phyloP scores from a whole-genome alignment of 176 grass and related monocot species.

The Oryza officinalis region DNA sequence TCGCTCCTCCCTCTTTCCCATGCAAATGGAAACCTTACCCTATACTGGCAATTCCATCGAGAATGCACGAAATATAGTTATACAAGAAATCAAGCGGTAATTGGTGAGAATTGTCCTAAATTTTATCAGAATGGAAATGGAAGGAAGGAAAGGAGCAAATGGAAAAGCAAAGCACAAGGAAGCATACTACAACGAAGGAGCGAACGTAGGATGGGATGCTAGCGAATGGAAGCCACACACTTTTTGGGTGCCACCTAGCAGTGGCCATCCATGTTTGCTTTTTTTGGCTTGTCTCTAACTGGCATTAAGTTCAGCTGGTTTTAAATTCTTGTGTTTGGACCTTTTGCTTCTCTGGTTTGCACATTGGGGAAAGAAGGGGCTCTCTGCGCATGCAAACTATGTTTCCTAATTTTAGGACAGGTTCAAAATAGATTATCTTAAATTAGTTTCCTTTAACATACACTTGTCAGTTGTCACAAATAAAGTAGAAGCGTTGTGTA shows the following conservation, averaged over 20 bases:
- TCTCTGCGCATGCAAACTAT: background rate
- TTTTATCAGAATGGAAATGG: background rate
- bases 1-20: slow-evolving; percentile 40
- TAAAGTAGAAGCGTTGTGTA: too few relatives aligned
- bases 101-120: background rate
- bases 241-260: slow-evolving; percentile 36
- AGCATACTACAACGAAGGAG: slow-evolving; percentile 32
- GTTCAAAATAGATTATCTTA: slow-evolving; percentile 14
- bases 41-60: slow-evolving; percentile 32
- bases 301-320: background rate
- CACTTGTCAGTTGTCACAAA: background rate
- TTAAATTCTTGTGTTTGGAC: slow-evolving; percentile 12
- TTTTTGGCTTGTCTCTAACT: slow-evolving; percentile 21
- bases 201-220: background rate
- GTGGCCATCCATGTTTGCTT: slow-evolving; percentile 38
- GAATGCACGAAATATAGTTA: background rate
- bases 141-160: slow-evolving; percentile 16
- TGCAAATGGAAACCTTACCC: slow-evolving; percentile 35
- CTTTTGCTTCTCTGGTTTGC: slow-evolving; percentile 13
- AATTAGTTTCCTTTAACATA: background rate
- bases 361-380: background rate
- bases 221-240: slow-evolving; percentile 49
- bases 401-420: slow-evolving; percentile 27
- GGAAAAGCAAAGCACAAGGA: slow-evolving; percentile 34
- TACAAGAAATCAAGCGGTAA: background rate